Evolutionary conservation across 108 stramenopile genomes (phyloP), one percentile per base, ranked within the genome.

Genomic region (Skeletonema tropicum): DNA sequence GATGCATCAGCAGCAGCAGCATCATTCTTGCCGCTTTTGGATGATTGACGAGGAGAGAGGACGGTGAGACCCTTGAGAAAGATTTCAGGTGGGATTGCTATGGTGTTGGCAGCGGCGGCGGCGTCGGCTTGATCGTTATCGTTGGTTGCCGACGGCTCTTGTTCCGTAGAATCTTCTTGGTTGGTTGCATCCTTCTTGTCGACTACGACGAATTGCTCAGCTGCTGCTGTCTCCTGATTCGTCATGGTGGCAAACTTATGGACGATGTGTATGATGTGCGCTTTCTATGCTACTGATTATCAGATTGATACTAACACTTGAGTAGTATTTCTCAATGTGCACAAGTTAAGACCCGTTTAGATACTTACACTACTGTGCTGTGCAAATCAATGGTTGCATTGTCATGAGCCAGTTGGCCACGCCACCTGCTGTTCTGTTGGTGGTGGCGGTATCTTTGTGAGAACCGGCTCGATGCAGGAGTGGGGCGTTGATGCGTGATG

Each of bases 11-110:
- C n/a, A n/a, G n/a, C n/a, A n/a, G 3, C 5, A 35, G 2, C 6
- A 35, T 35, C 6, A 35, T 35, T 7, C 33, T 35, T 19, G n/a
- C 33, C 41, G 10, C 39, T 59, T n/a, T 61, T 66, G 32, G 4
- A 32, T 38, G 83, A 83, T 71, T 91, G 91, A 41, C 77, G 86
- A 14, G 94, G 94, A 5, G 94, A 88, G 21, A 95, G 82, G 55
- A 95, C 82, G 33, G 60, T 60, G 3, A 95, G 69, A 52, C 85
- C 80, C 49, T 76, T 83, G 64, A 95, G 61, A 45, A 89, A 58
- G 73, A 66, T 74, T 55, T 46, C 26, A 14, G 64, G 65, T 23
- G 57, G 52, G 23, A 55, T 55, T 9, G 8, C 21, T 4, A 23
- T 55, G 19, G 52, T 2, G 23, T 23, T 17, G 1, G 19, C 7